Base-by-base conservation (phyloP, 1,139 yeast genomes). In the Groenewaldozyma auringiensis region DNA sequence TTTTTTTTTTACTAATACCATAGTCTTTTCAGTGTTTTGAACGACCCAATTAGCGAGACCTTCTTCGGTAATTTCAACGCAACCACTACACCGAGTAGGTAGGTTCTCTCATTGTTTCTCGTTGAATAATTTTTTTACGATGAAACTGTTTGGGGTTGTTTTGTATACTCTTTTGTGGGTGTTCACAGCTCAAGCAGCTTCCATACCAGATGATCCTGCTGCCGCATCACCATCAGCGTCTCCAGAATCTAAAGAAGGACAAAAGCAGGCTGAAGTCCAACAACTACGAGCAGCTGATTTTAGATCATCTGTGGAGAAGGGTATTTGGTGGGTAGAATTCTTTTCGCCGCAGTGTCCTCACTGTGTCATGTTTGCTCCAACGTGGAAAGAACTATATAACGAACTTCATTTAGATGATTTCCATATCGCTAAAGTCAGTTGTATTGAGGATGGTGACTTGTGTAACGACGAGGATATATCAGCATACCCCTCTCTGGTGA, bases 311-410 rank as follows among this genome's bases (percentile, higher is more conserved):
- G 42, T 54, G 6, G 47, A 53, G 37, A 44, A 45, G 14, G 70
- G 68, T 2, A 53, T 57, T 2, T 67, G 69, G 64, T 66, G 69
- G 61, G 57, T 69, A 45, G 68, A 69, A 53, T 67, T 62, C 55
- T 70, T 50, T 52, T 68, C 71, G 13, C 74, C 74, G 1, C 62
- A 63, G 49, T 69, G 74, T 52, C 56, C 54, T 4, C 72, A 69
- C 53, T 69, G 74, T 53, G 49, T 39, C 16, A 53, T 53, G 16
- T 52, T 69, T 38, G 71, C 70, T 2, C 73, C 74, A 1, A 58
- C 56, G 21, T 69, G 72, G 71, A 50, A 50, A 8, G 55, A 57
- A 33, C 50, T 62, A n/a, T 59, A 48, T 17, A 55, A 51, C 11
- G 52, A 56, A 17, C 52, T 52, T 11, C 51, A 46, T 18, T 51